Percentiles rank a stretch among this genome's conserved stretches.
phyloP scores from a whole-genome alignment of 768 basidiomycete species.

The Dentipellis sp. region DNA sequence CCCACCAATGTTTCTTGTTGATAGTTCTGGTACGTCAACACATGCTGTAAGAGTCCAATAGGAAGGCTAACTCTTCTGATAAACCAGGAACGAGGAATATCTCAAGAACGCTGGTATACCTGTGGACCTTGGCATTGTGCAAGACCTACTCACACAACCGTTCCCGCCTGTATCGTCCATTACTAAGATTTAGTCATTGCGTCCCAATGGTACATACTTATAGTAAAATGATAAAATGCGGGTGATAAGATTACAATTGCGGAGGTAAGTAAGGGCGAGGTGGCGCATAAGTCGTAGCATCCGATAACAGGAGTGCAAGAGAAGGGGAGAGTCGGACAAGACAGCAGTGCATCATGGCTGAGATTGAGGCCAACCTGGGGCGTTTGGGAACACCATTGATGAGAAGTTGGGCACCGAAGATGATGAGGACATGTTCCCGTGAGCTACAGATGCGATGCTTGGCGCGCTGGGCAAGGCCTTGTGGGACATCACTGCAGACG shows the following conservation, averaged over 20 bases:
- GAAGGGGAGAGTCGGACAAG: not conserved
- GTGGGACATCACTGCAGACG: not conserved
- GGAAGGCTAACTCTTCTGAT: not conserved
- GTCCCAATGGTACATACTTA: constrained; percentile 2
- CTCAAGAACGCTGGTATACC: constrained; percentile 32
- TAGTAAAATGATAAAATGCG: constrained; percentile 11
- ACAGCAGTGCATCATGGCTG: not conserved
- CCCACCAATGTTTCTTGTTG: not conserved
- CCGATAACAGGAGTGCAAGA: no score
- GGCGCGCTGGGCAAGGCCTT: not conserved
- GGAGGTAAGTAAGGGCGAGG: not conserved
- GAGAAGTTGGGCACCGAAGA: not conserved
- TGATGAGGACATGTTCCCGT: not conserved
- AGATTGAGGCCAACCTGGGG: not conserved
- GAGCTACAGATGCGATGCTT: not conserved
- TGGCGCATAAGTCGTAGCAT: not conserved
- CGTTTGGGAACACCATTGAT: not conserved
- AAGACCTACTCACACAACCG: constrained; percentile 26
- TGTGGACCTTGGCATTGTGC: constrained; percentile 30
- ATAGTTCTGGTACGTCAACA: constrained; percentile 40
- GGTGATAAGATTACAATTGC: constrained; percentile 16
- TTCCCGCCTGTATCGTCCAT: constrained; percentile 16
- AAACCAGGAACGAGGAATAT: constrained; percentile 43
- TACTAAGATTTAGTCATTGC: constrained; percentile 10
- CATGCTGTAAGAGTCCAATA: not conserved